Evolutionary conservation across 108 stramenopile genomes (phyloP), one percentile per base, ranked within the genome.

Genomic region (Pinguiococcus pyrenoidosus): DNA sequence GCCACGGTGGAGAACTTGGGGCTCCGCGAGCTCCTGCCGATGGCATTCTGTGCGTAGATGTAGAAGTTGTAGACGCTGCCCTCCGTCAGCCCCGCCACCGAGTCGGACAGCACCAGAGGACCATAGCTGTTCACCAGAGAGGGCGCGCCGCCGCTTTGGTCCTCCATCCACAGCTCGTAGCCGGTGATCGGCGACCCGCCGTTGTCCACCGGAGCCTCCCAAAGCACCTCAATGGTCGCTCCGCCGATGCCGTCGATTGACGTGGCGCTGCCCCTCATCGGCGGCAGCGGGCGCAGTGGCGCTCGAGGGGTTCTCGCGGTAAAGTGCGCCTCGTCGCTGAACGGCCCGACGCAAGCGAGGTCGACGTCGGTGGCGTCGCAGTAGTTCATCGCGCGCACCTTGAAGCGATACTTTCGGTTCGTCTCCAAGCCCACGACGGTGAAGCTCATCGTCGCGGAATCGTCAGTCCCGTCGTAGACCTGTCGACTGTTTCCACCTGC

Each of bases 361-460:
- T 56, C 57, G 27, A 61, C 28, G 51, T 79, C 70, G 32, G 59
- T 39, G 4, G 73, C 52, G 13, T 70, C 61, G 65, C 82, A 83
- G 35, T 80, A 72, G 54, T 80, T 86, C 21, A 82, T 61, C 9
- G 84, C 84, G 35, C 84, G 73, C n/a, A 79, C 81, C 52, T 54
- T 57, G 54, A 83, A 83, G 20, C 76, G 67, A 60, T 83, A 85
- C 35, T 68, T 54, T 29, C 75, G 70, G 18, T 77, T 75, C 16
- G 77, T 49, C 46, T 78, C 75, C 3, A 85, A 49, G 39, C 69
- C 59, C 13, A 49, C 53, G 9, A 83, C 54, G 22, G 63, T 64
- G 55, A 77, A 80, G 12, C 55, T 39, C 21, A 71, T 62, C 1
- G 71, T 51, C 32, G 49, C 49, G 5, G 71, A 73, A 30, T 61